Evolutionary conservation across 2,329 filamentous ascomycete species (phyloP).

Genomic region (Penicillium sp.): DNA sequence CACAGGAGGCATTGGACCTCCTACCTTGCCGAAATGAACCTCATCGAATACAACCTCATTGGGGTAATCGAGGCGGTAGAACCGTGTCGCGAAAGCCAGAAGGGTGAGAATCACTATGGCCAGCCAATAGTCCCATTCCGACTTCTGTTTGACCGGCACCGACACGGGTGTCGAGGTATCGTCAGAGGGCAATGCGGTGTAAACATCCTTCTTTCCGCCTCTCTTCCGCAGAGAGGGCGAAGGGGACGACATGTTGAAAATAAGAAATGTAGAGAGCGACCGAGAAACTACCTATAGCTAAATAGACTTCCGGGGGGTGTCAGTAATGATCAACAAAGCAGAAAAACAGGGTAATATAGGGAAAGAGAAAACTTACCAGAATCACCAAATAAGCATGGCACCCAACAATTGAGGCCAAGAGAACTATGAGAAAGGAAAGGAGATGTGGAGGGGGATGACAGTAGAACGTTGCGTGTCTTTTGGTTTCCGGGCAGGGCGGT

Average conservation of each 20-base stretch:
- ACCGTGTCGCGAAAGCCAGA: constrained; percentile 81
- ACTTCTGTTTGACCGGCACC: constrained; percentile 25
- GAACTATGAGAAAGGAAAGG: constrained; percentile 10
- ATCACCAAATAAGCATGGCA: constrained; percentile 22
- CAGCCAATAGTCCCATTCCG: constrained; percentile 78
- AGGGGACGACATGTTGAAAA: constrained; percentile 29
- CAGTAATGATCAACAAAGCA: constrained; percentile 3
- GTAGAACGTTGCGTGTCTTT: constrained; percentile 19
- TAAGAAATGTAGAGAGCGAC: constrained; percentile 22
- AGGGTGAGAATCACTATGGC: constrained; percentile 67
- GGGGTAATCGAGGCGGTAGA: constrained; percentile 92
- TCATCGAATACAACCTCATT: constrained; percentile 98
- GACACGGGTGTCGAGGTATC: constrained; percentile 17
- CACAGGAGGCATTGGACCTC: constrained; percentile 17
- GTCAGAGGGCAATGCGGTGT: constrained; percentile 20
- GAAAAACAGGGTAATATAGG: not conserved
- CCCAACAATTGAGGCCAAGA: constrained; percentile 12
- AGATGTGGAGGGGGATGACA: constrained; percentile 8
- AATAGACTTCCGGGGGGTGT: constrained; percentile 20
- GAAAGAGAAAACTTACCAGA: constrained; percentile 12
- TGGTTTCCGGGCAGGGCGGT: constrained; percentile 14
- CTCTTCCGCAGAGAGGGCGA: constrained; percentile 37
- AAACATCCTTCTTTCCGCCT: constrained; percentile 32
- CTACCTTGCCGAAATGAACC: constrained; percentile 97
- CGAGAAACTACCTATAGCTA: constrained; percentile 24